phyloP scores from a whole-genome alignment of 345 rosid genomes.

The Sonneratia caseolaris region DNA sequence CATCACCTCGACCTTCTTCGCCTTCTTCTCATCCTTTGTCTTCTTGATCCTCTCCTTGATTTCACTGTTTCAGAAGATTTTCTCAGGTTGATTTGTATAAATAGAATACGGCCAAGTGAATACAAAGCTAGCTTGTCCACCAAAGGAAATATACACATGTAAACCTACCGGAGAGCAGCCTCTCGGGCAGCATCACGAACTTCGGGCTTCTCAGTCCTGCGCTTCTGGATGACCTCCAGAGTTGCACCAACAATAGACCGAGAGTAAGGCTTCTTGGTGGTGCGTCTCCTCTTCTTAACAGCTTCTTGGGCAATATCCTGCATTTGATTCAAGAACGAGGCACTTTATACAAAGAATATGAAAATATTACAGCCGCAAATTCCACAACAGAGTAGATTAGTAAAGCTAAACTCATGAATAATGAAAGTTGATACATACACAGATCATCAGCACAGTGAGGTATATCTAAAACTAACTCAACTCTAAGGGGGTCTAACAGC shows the following conservation, averaged over 20 bases:
- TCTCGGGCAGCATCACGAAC: constrained; percentile 63
- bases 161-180: constrained; percentile 41
- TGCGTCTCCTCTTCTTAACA: constrained; percentile 46
- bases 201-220: constrained; percentile 57
- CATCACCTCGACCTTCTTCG: constrained; percentile 12
- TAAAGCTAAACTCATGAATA: not conserved
- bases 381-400: no score
- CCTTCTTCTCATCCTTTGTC: constrained; percentile 20
- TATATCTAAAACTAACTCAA: not conserved
- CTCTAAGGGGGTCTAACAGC: not conserved
- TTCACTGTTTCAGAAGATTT: constrained; percentile 11
- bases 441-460: not conserved
- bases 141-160: not conserved
- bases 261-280: constrained; percentile 58
- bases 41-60: constrained; percentile 22
- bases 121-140: not conserved
- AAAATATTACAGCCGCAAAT: no score
- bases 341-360: no score
- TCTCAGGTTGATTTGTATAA: not conserved
- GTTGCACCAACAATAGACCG: constrained; percentile 72
- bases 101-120: not conserved
- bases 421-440: not conserved
- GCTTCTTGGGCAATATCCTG: constrained; percentile 58
- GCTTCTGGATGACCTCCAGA: constrained; percentile 62
- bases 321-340: not conserved